Conservation (phyloP, 176 grass and related monocot genomes). For the Carex parvula region DNA sequence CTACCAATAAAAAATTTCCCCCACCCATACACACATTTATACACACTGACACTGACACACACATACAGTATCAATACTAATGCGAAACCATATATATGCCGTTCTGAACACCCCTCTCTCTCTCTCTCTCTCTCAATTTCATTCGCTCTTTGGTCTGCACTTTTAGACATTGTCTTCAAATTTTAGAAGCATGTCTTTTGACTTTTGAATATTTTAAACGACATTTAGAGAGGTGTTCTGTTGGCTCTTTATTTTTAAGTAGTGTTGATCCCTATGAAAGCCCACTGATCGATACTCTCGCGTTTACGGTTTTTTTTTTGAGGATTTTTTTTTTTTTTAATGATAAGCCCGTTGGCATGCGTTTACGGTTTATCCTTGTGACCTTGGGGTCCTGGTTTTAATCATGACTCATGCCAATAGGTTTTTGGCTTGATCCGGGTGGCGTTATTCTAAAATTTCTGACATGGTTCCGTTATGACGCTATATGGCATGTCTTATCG, state of each 20-base stretch:
- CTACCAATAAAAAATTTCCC: too few species aligned
- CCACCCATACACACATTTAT: too few species aligned
- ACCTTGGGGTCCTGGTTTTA: neutral
- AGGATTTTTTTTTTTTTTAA: too few species aligned
- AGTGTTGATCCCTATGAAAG: neutral
- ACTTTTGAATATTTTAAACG: neutral
- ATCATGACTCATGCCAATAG: neutral
- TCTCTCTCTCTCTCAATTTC: neutral
- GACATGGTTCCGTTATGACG: neutral
- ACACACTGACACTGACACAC: neutral
- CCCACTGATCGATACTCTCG: neutral
- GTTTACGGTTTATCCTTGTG: neutral
- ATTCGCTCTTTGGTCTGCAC: neutral
- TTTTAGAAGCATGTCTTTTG: slow-evolving; percentile 5
- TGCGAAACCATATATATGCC: too few species aligned
- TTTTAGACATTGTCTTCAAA: neutral
- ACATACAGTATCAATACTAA: neutral
- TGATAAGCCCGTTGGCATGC: too few species aligned
- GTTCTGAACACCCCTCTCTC: neutral
- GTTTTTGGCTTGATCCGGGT: neutral
- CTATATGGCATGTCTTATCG: neutral
- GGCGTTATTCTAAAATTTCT: neutral
- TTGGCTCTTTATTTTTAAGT: neutral
- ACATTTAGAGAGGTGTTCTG: neutral
- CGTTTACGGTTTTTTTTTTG: too few species aligned